Evolutionary conservation across 805 yeast genomes (phyloP).

Genomic region (Zygoascus bituminiphila): DNA sequence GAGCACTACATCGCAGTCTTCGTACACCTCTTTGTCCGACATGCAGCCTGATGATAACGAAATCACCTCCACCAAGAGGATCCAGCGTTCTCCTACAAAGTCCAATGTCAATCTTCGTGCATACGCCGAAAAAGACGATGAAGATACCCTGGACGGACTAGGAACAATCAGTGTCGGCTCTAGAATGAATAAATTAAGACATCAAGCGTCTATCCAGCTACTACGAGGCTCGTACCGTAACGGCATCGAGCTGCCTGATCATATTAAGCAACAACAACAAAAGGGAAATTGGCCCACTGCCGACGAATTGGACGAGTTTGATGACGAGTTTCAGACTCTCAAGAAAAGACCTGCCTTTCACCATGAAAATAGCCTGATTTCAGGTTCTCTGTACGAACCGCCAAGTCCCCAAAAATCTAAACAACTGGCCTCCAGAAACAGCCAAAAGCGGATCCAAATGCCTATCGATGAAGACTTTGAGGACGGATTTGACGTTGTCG

Average conservation of each 20-base stretch:
- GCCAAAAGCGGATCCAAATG: neutral
- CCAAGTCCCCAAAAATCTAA: neutral
- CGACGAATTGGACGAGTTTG: neutral
- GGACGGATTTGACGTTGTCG: constrained; percentile 13
- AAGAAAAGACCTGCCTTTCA: neutral
- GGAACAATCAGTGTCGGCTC: neutral
- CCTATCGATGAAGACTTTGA: constrained; percentile 11
- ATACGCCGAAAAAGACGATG: constrained; percentile 4
- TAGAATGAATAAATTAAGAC: neutral
- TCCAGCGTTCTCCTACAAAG: neutral
- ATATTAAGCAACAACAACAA: neutral
- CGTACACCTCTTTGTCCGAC: neutral
- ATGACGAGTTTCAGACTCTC: neutral
- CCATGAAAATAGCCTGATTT: constrained; percentile 5
- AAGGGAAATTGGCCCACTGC: neutral
- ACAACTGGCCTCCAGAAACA: neutral
- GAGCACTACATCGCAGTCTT: neutral
- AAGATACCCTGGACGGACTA: constrained; percentile 3
- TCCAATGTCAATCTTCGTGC: neutral
- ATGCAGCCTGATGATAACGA: neutral
- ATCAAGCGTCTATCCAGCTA: constrained; percentile 2
- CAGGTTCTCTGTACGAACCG: constrained; percentile 3
- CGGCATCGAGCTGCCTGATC: constrained; percentile 1
- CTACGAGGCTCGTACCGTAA: neutral
- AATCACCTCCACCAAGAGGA: neutral